Evolutionary conservation across 225 moss, liverwort and hornwort genomes (phyloP), one percentile per base, ranked within the genome.

Genomic region (Pleurozium schreberi): DNA sequence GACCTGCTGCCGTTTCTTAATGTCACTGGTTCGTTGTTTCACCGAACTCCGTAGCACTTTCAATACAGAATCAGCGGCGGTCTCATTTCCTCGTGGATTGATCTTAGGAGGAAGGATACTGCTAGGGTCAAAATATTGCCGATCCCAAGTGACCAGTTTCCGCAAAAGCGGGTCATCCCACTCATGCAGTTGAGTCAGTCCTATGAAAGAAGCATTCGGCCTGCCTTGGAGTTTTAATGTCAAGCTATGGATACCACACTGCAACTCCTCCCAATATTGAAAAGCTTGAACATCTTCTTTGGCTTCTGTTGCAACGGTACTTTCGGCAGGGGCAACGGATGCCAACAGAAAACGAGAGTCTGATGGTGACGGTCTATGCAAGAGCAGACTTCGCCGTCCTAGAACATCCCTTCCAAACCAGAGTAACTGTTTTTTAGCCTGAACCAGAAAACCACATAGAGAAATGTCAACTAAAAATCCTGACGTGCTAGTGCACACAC

Each of bases 351-450:
- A 90, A 86, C 97, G 97, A 82, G 94, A 81, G 93, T 99, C 98
- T 84, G 86, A 90, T 30, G 23, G 64, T 47, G 98, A 96, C 43
- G 97, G 95, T 71, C 86, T 92, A 84, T 96, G 98, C 91, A 96
- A 88, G 68, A 99, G 89, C 81, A 99, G 95, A 90, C 99, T 99
- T 89, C 99, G 94, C 71, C 99, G 93, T 80, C 99, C 99, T 61
- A 99, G 92, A 57, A 95, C 92, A 88, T 99, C 99, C 89, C 99
- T 96, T 83, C 99, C 99, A 93, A 99, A 96, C 99, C 99, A 97
- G 53, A 99, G 92, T 58, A 95, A 87, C 80, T 92, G 95, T 69
- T 91, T 90, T 80, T 90, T 87, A 82, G 96, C 96, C 97, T 99
- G 96, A 90, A 78, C 20, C 73, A 91, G 43, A 88, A 69, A 79